Base-by-base conservation (phyloP, 2,329 filamentous ascomycete species). In the Botryotinia narcissicola region DNA sequence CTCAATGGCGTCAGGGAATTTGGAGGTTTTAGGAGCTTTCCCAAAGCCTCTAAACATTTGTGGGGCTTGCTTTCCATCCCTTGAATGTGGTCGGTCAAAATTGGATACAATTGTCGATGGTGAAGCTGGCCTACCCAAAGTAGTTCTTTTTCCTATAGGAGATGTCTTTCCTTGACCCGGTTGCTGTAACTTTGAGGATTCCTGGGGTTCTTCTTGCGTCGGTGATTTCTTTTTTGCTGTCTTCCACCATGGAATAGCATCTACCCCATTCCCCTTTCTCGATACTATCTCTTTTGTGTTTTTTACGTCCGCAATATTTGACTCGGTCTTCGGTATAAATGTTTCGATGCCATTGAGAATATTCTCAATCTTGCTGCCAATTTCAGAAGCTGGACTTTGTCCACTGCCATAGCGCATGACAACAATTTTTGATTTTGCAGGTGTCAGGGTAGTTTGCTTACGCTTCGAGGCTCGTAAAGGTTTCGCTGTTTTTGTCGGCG, bases 1-100 rank as follows among this genome's bases (percentile, higher is more conserved):
- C 71, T 92, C 86, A 75, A 85, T 84, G 14, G 90, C 86, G 3
- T 92, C 92, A 0, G 90, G 89, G n/a, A 91, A 85, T 78, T 89
- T 93, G 7, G 89, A 74, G 70, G 78, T 73, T 57, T 78, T 81
- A 25, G 75, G 42, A 51, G 74, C 72, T 35, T 66, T 75, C 25
- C 76, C 77, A 64, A 80, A 79, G 10, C 78, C 76, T 51, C 73
- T 70, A 57, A 80, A 80, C 10, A 59, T 37, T 18, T 72, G 46
- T 5, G 63, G 62, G 57, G 82, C 83, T 29, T 78, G 76, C 51
- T 83, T 83, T 62, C 82, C 83, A 7, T 48, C 60, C 42, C 70
- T 61, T 42, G 59, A 71, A 57, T 29, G 59, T 35, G 66, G 29
- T 37, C 46, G 46, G n/a, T 74, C 42, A 60, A 57, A 57, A 29